Percentiles rank a stretch among this genome's conserved stretches.
These are phyloP conservation scores for Fusarium hainanense DNA, from an alignment of 2,329 filamentous ascomycete genomes.

Conservation along the genomic window DNA sequence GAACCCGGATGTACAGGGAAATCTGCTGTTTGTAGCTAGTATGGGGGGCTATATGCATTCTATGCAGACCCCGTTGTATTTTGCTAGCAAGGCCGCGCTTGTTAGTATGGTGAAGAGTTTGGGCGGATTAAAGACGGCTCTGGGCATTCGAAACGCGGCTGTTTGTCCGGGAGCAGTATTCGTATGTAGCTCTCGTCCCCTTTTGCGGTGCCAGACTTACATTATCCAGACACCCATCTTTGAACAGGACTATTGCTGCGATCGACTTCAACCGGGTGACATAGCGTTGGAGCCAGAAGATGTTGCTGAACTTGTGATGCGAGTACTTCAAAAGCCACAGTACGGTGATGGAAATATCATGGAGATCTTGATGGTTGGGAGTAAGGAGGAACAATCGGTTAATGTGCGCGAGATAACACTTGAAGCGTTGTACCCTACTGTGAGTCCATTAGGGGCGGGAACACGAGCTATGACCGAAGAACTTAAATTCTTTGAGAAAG, in stretches of 20 bases:
- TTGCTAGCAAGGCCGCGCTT: conserved; percentile 29
- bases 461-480: not conserved
- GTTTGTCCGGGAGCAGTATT: conserved; percentile 25
- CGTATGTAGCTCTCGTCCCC: not conserved
- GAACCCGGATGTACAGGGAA: conserved; percentile 25
- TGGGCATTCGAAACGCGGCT: conserved; percentile 22
- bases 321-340: conserved; percentile 10
- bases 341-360: conserved; percentile 32
- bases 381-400: conserved; percentile 4
- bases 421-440: conserved; percentile 8
- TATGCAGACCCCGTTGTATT: conserved; percentile 43
- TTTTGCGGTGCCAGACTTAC: not conserved
- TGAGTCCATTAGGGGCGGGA: not conserved
- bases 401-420: conserved; percentile 5
- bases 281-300: conserved; percentile 7
- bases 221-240: conserved; percentile 12
- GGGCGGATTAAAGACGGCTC: not conserved
- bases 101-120: conserved; percentile 29
- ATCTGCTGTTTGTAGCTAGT: conserved; percentile 46
- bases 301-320: conserved; percentile 6
- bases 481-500: not conserved
- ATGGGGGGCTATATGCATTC: conserved; percentile 47
- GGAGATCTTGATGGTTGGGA: conserved; percentile 22
- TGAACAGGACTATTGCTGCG: conserved; percentile 19
- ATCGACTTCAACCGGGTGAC: conserved; percentile 10